Conservation (phyloP, 208 protist species). For the Strigomonas galati region DNA sequence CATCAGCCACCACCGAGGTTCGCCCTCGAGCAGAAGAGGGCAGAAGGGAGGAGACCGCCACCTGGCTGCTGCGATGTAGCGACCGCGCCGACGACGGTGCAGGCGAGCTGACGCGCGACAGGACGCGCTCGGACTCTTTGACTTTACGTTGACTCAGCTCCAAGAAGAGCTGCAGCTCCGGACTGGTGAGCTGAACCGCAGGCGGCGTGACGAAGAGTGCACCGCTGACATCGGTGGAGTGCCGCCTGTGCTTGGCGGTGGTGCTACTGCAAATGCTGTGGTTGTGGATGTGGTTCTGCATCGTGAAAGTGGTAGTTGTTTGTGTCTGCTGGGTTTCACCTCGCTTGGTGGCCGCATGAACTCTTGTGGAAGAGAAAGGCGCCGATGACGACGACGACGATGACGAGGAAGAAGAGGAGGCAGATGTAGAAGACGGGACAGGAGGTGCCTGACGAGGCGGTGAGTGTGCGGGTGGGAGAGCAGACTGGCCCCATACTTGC, state of each 20-base stretch:
- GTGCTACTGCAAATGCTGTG: too few species aligned
- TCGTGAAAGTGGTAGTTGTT: too few species aligned
- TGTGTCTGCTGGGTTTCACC: too few species aligned
- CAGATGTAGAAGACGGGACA: background rate
- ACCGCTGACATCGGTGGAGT: background rate
- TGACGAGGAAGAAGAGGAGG: background rate
- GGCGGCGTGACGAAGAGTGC: slow-evolving; percentile 1
- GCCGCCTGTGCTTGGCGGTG: background rate
- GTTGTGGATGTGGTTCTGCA: too few species aligned
- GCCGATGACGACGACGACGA: too few species aligned
- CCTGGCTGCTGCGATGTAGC: background rate
- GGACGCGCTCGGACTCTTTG: slow-evolving; percentile 52
- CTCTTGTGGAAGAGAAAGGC: too few species aligned
- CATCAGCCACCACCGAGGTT: too few species aligned
- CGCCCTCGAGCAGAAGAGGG: background rate
- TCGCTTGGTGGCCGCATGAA: too few species aligned
- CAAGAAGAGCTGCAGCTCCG: slow-evolving; percentile 60
- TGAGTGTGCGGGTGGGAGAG: too few species aligned
- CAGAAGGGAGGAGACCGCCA: background rate
- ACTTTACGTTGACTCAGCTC: slow-evolving; percentile 62
- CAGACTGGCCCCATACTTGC: too few species aligned
- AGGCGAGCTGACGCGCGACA: slow-evolving; percentile 17
- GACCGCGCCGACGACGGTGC: background rate
- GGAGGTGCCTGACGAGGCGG: too few species aligned
- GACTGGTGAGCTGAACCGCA: slow-evolving; percentile 38